phyloP scores from a whole-genome alignment of 192 early-diverging fungal genomes.

The Linnemannia schmuckeri region DNA sequence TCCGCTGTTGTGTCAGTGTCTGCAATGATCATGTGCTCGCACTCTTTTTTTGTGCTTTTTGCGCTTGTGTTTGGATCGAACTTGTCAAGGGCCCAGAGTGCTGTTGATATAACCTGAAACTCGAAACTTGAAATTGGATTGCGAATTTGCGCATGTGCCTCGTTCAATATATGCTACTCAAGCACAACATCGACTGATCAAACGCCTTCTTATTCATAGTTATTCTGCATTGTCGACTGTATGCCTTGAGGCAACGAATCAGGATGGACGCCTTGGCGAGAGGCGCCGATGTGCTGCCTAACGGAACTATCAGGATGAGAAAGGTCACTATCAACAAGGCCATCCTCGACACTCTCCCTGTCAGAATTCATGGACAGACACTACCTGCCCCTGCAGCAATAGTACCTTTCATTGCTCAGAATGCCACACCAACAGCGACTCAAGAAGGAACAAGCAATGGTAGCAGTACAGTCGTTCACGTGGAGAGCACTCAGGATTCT shows the following conservation, averaged over 20 bases:
- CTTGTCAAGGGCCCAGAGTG: neutral
- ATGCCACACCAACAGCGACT: neutral
- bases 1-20: neutral
- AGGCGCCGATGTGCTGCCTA: conserved; percentile 41
- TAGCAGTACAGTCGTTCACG: neutral
- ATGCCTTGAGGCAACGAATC: conserved; percentile 40
- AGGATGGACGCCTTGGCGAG: conserved; percentile 44
- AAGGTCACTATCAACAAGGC: conserved; percentile 42
- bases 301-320: conserved; percentile 48
- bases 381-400: neutral
- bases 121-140: neutral
- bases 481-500: neutral
- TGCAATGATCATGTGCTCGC: neutral
- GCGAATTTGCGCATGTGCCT: neutral
- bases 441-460: neutral
- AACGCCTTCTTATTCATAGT: conserved; percentile 8
- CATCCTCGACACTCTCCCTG: conserved; percentile 45
- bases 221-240: conserved; percentile 47
- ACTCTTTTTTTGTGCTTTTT: neutral
- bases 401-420: neutral
- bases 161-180: neutral
- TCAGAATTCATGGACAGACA: conserved; percentile 57
- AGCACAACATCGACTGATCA: neutral
- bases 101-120: neutral
- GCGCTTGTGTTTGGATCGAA: neutral